Conservation (phyloP, 352 stramenopile genomes). For the Globisporangium cylindrosporum region DNA sequence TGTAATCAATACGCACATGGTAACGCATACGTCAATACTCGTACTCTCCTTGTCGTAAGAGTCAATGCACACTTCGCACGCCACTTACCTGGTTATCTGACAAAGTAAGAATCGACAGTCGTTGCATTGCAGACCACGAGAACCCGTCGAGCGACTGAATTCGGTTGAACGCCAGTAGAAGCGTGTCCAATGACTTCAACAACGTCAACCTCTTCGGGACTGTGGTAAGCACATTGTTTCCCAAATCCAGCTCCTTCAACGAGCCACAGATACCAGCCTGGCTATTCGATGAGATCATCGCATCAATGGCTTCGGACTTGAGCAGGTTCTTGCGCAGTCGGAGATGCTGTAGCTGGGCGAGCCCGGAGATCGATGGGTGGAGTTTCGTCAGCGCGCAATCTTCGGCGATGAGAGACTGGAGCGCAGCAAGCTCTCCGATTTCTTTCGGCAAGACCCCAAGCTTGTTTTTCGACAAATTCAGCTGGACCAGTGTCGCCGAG, state of each 20-base stretch:
- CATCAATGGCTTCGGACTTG: conserved; percentile 46
- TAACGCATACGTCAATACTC: background rate
- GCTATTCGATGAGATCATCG: conserved; percentile 28
- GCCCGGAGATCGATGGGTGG: conserved; percentile 43
- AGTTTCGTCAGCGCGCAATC: conserved; percentile 59
- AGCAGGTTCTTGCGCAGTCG: conserved; percentile 77
- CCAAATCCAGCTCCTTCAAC: conserved; percentile 70
- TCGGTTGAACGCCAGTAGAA: conserved; percentile 70
- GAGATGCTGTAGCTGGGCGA: conserved; percentile 57
- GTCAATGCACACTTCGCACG: background rate
- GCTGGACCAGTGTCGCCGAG: conserved; percentile 44
- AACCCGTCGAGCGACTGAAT: conserved; percentile 52
- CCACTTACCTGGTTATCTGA: conserved; percentile 62
- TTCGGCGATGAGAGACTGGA: conserved; percentile 70
- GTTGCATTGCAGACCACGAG: conserved; percentile 52
- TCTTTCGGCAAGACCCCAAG: conserved; percentile 37
- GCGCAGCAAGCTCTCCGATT: conserved; percentile 48
- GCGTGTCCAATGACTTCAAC: conserved; percentile 55
- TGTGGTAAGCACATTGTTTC: conserved; percentile 60
- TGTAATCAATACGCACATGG: conserved; percentile 4
- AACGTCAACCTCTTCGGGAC: conserved; percentile 41
- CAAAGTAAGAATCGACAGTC: conserved; percentile 62
- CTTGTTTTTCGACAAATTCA: conserved; percentile 77
- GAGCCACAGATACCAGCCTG: conserved; percentile 32
- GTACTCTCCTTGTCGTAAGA: background rate